These are phyloP conservation scores for Pterulicium gracile DNA, from an alignment of 1,284 basidiomycete genomes.

Conservation along the genomic window DNA sequence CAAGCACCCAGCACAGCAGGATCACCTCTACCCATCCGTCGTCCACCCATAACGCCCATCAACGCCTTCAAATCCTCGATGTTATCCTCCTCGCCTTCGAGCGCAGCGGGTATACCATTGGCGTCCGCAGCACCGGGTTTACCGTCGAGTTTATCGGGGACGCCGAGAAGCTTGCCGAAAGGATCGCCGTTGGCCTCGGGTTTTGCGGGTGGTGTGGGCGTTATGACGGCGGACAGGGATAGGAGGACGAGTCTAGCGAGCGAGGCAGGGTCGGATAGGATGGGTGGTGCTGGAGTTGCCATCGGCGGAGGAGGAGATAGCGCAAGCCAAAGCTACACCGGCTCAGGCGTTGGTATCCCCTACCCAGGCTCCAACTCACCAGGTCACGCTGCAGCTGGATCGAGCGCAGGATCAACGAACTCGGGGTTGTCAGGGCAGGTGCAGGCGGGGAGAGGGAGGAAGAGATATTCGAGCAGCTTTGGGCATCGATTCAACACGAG, in stretches of 20 bases:
- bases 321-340: too few species aligned
- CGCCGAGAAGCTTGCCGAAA: neutral
- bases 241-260: neutral
- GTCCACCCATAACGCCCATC: neutral
- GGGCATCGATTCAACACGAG: neutral
- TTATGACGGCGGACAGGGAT: neutral
- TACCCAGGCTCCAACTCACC: too few species aligned
- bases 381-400: too few species aligned
- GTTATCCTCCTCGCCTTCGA: neutral
- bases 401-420: too few species aligned
- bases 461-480: slow-evolving; percentile 1
- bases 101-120: neutral
- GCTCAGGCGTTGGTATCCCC: too few species aligned
- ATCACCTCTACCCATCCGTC: neutral
- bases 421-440: neutral
- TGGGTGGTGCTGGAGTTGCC: neutral
- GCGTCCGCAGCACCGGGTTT: too few species aligned
- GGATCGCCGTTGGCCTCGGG: neutral
- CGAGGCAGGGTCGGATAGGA: neutral
- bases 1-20: neutral
- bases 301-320: neutral
- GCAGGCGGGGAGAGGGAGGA: neutral
- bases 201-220: neutral
- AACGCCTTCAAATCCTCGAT: neutral
- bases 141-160: neutral